Conservation (phyloP, 2,329 filamentous ascomycete genomes). For the Penicillium sp. region DNA sequence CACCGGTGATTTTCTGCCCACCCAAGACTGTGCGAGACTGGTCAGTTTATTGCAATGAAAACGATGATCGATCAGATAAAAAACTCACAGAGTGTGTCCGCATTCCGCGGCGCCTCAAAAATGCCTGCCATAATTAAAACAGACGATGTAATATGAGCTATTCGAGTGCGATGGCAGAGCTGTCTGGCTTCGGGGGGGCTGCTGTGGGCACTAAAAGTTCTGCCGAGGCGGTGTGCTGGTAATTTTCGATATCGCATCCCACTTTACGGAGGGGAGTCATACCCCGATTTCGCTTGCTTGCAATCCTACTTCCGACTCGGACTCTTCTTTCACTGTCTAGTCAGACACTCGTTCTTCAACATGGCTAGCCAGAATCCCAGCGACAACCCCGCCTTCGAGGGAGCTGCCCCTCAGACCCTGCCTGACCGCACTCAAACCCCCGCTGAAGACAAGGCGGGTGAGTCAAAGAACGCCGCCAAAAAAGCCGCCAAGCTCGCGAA, state of each 20-base stretch:
- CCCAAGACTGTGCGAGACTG: slow-evolving; percentile 60
- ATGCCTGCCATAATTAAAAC: slow-evolving; percentile 68
- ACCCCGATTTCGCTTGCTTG: slow-evolving; percentile 8
- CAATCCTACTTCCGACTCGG: slow-evolving; percentile 14
- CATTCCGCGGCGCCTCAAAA: slow-evolving; percentile 87
- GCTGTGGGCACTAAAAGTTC: slow-evolving; percentile 34
- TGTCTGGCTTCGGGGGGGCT: slow-evolving; percentile 23
- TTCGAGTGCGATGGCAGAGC: slow-evolving; percentile 24
- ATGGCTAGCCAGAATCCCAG: slow-evolving; percentile 29
- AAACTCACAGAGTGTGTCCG: slow-evolving; percentile 73
- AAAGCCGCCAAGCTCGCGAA: slow-evolving; percentile 44
- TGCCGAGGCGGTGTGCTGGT: slow-evolving; percentile 36
- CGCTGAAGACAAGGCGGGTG: slow-evolving; percentile 29
- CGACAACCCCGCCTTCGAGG: slow-evolving; percentile 20
- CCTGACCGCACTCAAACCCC: slow-evolving; percentile 36
- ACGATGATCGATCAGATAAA: slow-evolving; percentile 6
- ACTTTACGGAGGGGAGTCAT: slow-evolving; percentile 29
- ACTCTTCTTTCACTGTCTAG: slow-evolving; percentile 14
- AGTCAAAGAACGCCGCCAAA: slow-evolving; percentile 38
- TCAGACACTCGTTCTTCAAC: slow-evolving; percentile 16
- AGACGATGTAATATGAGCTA: slow-evolving; percentile 16
- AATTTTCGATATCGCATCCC: slow-evolving; percentile 29
- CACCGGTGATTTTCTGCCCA: slow-evolving; percentile 91
- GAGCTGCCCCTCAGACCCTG: slow-evolving; percentile 26
- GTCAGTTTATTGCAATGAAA: slow-evolving; percentile 24